A percentile compares a stretch with the other conserved stretches of the same genome.
These are phyloP conservation scores for Rhizophagus prolifer DNA, from an alignment of 192 early-diverging fungal genomes.

Conservation along the genomic window DNA sequence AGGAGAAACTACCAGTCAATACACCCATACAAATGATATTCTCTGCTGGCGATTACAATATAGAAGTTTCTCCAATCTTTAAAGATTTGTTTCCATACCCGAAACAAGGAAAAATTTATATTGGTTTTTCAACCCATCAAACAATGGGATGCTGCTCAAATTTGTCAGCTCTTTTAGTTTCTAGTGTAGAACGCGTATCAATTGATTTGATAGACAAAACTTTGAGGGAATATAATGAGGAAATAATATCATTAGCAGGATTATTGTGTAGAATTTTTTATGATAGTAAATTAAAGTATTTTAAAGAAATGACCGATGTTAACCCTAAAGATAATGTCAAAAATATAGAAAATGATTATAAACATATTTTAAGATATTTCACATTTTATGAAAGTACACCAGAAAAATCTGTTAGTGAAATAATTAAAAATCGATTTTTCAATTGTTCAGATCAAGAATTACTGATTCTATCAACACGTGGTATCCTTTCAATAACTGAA, in stretches of 20 bases:
- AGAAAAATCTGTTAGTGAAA: conserved; percentile 58
- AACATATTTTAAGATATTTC: conserved; percentile 66
- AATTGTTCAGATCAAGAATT: conserved; percentile 46
- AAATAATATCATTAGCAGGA: conserved; percentile 72
- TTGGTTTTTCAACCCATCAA: conserved; percentile 88
- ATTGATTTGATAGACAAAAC: conserved; percentile 86
- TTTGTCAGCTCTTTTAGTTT: conserved; percentile 78
- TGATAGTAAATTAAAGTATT: no score
- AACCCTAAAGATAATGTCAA: background rate
- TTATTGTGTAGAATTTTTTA: conserved; percentile 59
- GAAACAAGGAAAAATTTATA: conserved; percentile 83
- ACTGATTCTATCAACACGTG: conserved; percentile 65
- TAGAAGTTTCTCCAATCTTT: conserved; percentile 48
- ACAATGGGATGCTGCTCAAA: conserved; percentile 81
- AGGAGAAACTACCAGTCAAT: conserved; percentile 61
- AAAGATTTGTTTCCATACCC: conserved; percentile 67
- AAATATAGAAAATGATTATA: conserved; percentile 48
- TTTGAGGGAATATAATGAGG: conserved; percentile 77
- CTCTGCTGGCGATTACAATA: conserved; percentile 63
- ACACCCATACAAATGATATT: conserved; percentile 73
- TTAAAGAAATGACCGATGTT: no score
- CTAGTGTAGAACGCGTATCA: conserved; percentile 82
- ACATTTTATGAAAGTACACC: conserved; percentile 72
- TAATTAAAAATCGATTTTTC: conserved; percentile 61
- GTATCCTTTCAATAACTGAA: conserved; percentile 49